phyloP scores from a whole-genome alignment of 306 rosid species.

The Vigna trinervia region DNA sequence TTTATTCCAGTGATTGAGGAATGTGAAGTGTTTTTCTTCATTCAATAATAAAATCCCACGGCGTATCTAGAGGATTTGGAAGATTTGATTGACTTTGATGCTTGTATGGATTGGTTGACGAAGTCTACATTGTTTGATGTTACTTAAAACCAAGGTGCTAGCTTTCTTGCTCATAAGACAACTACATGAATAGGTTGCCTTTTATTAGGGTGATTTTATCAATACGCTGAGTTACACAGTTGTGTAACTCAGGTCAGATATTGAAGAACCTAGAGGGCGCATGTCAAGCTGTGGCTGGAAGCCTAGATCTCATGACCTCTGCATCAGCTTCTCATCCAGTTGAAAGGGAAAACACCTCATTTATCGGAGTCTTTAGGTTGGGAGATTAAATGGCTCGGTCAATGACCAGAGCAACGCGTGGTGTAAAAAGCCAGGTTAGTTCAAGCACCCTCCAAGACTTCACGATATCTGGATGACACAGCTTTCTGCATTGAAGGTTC shows the following conservation, averaged over 20 bases:
- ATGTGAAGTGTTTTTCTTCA: not conserved
- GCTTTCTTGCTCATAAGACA: slow-evolving; percentile 9
- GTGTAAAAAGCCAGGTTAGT: not conserved
- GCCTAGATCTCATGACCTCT: not conserved
- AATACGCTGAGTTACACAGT: slow-evolving; percentile 10
- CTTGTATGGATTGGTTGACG: slow-evolving; percentile 2
- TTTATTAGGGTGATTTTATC: slow-evolving; percentile 17
- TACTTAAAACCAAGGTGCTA: slow-evolving; percentile 30
- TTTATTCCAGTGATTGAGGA: not conserved
- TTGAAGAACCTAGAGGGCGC: slow-evolving; percentile 32
- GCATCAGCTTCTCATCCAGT: slow-evolving; percentile 18
- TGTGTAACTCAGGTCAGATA: slow-evolving; percentile 26
- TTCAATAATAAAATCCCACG: not conserved
- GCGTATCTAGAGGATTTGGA: not conserved
- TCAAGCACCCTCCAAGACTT: slow-evolving; percentile 8
- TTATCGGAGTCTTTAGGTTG: not conserved
- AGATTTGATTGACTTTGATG: slow-evolving; percentile 15
- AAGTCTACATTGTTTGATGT: not conserved
- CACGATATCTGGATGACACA: slow-evolving; percentile 31
- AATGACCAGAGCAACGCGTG: not conserved
- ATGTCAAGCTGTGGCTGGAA: slow-evolving; percentile 22
- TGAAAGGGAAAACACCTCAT: slow-evolving; percentile 25
- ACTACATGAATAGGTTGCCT: slow-evolving; percentile 20
- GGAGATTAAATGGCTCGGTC: slow-evolving; percentile 20
- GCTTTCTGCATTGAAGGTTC: slow-evolving; percentile 2